Evolutionary conservation across 2,329 filamentous ascomycete species (phyloP).

Genomic region (Xylaria sp.): DNA sequence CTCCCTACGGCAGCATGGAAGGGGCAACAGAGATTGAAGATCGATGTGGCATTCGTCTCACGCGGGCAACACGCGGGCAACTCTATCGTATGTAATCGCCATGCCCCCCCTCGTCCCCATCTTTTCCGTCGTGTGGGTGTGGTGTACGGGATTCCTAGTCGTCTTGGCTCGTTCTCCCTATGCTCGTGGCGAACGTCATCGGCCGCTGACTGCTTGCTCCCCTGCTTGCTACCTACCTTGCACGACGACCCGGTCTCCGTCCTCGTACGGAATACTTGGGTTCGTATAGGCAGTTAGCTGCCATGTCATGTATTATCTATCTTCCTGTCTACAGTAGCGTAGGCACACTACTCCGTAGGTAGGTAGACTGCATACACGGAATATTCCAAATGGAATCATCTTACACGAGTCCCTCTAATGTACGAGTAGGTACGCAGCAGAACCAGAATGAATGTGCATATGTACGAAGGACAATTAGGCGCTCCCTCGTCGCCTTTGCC

Average conservation of each 20-base stretch:
- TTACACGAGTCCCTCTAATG: not conserved
- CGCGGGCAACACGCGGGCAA: not conserved
- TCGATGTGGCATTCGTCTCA: not conserved
- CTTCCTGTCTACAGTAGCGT: no score
- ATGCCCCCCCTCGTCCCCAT: not conserved
- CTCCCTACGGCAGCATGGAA: not conserved
- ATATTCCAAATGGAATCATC: not conserved
- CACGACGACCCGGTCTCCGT: not conserved
- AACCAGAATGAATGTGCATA: not conserved
- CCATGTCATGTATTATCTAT: no score
- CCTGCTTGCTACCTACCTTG: no score
- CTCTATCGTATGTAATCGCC: not conserved
- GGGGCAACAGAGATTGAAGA: not conserved
- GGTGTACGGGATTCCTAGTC: not conserved
- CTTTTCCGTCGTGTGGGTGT: not conserved
- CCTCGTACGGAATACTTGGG: not conserved
- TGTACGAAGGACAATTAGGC: not conserved
- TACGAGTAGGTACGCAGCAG: not conserved
- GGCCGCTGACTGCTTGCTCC: not conserved
- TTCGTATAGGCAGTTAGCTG: no score
- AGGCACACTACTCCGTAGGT: not conserved
- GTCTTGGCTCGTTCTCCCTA: not conserved
- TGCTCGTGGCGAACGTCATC: not conserved
- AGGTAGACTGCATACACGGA: not conserved
- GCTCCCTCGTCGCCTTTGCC: conserved; percentile 12